Percentiles rank a stretch among this genome's conserved stretches.
These are phyloP conservation scores for Aspergillus tanneri DNA, from an alignment of 2,329 filamentous ascomycete species.

Conservation along the genomic window DNA sequence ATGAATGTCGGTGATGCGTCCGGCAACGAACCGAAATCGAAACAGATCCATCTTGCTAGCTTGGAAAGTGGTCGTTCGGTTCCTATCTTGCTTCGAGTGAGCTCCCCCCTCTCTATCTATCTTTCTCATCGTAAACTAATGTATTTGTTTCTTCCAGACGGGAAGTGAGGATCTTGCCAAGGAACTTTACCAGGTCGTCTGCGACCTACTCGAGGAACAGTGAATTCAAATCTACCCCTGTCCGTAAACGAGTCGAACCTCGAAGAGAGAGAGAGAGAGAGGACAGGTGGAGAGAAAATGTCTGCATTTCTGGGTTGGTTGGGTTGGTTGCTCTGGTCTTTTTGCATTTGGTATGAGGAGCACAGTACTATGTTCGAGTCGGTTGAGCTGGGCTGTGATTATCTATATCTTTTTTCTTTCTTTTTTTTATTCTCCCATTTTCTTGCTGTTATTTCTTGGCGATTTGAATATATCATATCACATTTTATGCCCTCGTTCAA, in stretches of 20 bases:
- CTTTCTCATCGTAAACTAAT: background rate
- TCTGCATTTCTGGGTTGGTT: slow-evolving; percentile 2
- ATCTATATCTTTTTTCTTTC: background rate
- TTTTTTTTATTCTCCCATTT: slow-evolving; percentile 1
- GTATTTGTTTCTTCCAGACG: slow-evolving; percentile 25
- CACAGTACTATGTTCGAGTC: background rate
- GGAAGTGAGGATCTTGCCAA: slow-evolving; percentile 47
- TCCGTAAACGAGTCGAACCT: too few relatives aligned
- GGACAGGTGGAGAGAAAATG: background rate
- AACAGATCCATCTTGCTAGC: slow-evolving; percentile 65
- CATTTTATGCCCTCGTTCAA: background rate
- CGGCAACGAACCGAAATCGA: slow-evolving; percentile 65
- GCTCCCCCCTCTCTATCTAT: slow-evolving; percentile 14
- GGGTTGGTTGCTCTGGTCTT: slow-evolving; percentile 4
- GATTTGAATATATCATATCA: slow-evolving; percentile 3
- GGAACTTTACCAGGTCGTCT: slow-evolving; percentile 49
- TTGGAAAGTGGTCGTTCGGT: slow-evolving; percentile 55
- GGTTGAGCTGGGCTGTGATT: background rate
- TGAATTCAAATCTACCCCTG: too few relatives aligned
- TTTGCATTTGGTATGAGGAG: slow-evolving; percentile 9
- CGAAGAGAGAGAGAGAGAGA: background rate
- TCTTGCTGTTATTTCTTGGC: background rate
- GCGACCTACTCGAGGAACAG: slow-evolving; percentile 33
- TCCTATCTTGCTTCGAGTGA: slow-evolving; percentile 58
- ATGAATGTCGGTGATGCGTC: slow-evolving; percentile 71